Percentiles rank a stretch among this genome's conserved stretches.
These are phyloP conservation scores for Rhododendron ferrugineum DNA, from an alignment of 148 eudicot species.

Conservation along the genomic window DNA sequence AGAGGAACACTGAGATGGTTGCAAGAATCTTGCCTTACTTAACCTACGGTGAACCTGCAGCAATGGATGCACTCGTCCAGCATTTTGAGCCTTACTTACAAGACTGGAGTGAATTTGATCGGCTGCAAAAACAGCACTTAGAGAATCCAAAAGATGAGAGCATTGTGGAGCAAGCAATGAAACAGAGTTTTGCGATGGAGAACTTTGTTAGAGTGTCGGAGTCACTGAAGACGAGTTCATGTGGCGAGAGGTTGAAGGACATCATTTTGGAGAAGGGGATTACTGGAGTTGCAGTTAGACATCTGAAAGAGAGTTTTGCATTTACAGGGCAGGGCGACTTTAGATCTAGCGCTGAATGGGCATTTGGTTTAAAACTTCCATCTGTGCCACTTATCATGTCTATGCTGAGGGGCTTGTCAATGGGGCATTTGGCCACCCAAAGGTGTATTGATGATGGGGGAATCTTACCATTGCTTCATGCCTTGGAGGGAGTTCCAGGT, in stretches of 20 bases:
- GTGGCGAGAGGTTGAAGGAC: conserved; percentile 96
- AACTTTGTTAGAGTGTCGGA: conserved; percentile 97
- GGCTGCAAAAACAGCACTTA: conserved; percentile 61
- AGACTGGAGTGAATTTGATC: conserved; percentile 81
- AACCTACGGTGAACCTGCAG: conserved; percentile 94
- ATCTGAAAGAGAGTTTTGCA: conserved; percentile 66
- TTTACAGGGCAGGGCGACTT: conserved; percentile 71
- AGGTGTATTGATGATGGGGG: conserved; percentile 73
- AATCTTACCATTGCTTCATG: conserved; percentile 86
- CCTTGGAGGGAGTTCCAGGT: conserved; percentile 89
- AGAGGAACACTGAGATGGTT: conserved; percentile 99
- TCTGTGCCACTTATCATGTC: conserved; percentile 92
- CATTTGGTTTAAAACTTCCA: conserved; percentile 62
- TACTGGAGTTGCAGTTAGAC: conserved; percentile 56
- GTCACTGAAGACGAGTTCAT: conserved; percentile 92
- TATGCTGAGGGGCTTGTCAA: conserved; percentile 97
- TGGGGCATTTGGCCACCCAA: conserved; percentile 92
- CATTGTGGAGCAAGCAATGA: conserved; percentile 59
- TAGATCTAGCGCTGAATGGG: conserved; percentile 66
- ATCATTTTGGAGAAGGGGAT: conserved; percentile 90
- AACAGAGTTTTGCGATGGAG: conserved; percentile 86
- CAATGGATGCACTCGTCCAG: conserved; percentile 95
- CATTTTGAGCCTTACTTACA: conserved; percentile 82
- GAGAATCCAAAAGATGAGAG: conserved; percentile 71
- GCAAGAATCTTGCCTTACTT: conserved; percentile 96